Conservation (phyloP, 2,329 filamentous ascomycete genomes). For the Gremmenia infestans region DNA sequence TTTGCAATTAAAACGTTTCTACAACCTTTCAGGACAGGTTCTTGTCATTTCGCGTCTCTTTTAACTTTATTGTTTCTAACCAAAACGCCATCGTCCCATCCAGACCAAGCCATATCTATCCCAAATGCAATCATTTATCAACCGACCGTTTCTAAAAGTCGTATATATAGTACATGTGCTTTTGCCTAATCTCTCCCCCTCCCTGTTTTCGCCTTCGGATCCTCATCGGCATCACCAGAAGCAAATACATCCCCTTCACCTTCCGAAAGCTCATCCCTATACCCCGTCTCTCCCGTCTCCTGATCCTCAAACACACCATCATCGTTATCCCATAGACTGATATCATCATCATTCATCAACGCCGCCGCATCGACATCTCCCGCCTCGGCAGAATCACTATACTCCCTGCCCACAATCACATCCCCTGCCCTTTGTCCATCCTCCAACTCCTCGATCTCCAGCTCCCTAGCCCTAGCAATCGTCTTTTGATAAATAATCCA, state of each 20-base stretch:
- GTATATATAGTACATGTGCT: not conserved
- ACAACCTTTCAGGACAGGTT: too few species aligned
- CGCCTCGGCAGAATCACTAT: slow-evolving; percentile 17
- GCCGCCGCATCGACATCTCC: slow-evolving; percentile 21
- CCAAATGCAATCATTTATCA: not conserved
- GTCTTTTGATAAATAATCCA: slow-evolving; percentile 77
- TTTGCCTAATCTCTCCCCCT: not conserved
- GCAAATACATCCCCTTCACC: slow-evolving; percentile 27
- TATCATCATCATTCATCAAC: slow-evolving; percentile 32
- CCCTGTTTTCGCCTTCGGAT: not conserved
- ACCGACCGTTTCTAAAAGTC: not conserved
- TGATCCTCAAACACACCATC: slow-evolving; percentile 12
- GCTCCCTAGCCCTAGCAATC: slow-evolving; percentile 56
- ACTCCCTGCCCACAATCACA: slow-evolving; percentile 10
- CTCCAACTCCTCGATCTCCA: slow-evolving; percentile 36
- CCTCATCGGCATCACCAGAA: slow-evolving; percentile 19
- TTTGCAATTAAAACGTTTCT: too few species aligned
- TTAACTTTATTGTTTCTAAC: not conserved
- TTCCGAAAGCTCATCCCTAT: slow-evolving; percentile 29
- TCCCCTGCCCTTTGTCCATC: slow-evolving; percentile 14
- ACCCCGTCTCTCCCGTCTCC: slow-evolving; percentile 12
- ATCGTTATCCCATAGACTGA: slow-evolving; percentile 29
- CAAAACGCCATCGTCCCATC: not conserved
- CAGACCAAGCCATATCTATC: not conserved
- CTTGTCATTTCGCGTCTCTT: too few species aligned